Evolutionary conservation across 2,329 filamentous ascomycete species (phyloP).

Genomic region (Cordyceps cateniannulata): DNA sequence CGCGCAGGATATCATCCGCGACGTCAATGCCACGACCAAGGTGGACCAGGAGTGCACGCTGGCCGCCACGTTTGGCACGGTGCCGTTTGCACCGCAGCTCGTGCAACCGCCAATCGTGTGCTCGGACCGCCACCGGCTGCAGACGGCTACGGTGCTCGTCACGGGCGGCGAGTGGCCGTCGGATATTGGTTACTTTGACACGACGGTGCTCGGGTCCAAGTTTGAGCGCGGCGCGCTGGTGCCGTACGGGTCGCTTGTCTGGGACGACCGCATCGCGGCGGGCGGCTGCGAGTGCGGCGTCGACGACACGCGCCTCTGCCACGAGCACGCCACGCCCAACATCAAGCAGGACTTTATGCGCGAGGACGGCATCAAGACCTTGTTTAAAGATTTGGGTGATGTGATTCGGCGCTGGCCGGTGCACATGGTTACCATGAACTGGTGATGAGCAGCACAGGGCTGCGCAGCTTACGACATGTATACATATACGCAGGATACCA

Average conservation of each 20-base stretch:
- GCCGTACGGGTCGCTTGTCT: conserved; percentile 1
- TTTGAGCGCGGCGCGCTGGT: conserved; percentile 3
- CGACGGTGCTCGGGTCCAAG: conserved; percentile 5
- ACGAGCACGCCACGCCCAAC: background rate
- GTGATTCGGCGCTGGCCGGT: background rate
- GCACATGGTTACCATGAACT: conserved; percentile 6
- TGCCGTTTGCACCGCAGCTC: background rate
- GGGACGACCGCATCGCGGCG: conserved; percentile 4
- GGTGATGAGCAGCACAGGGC: background rate
- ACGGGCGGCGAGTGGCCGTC: conserved; percentile 7
- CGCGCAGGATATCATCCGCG: conserved; percentile 6
- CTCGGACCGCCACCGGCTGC: background rate
- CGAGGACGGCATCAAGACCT: conserved; percentile 4
- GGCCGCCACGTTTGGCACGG: conserved; percentile 5
- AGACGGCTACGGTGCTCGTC: conserved; percentile 1
- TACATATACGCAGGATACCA: background rate
- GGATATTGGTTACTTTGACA: conserved; percentile 7
- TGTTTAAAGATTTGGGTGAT: conserved; percentile 1
- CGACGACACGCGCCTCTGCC: background rate
- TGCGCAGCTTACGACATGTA: background rate
- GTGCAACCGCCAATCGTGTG: background rate
- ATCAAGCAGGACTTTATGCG: conserved; percentile 6
- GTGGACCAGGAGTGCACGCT: conserved; percentile 4
- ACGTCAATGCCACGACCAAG: conserved; percentile 5
- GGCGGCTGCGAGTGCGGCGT: background rate